These are phyloP conservation scores for Singerocomus rubriflavus DNA, from an alignment of 1,284 basidiomycete species.

Conservation along the genomic window DNA sequence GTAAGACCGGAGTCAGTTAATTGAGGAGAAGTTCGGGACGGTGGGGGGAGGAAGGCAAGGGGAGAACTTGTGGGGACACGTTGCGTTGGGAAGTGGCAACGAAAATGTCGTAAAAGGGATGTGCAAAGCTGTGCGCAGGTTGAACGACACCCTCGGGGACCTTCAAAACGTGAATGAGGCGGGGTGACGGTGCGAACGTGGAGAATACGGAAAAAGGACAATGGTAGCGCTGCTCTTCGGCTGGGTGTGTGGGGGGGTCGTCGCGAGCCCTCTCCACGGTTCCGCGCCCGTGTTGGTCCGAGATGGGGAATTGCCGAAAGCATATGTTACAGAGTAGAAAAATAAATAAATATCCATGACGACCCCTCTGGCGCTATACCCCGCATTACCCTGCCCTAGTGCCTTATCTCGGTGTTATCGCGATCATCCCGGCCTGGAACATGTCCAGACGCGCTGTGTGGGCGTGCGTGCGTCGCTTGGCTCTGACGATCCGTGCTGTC, in stretches of 20 bases:
- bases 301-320: constrained; percentile 22
- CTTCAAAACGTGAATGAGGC: constrained; percentile 24
- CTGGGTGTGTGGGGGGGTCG: not conserved
- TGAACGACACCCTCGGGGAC: constrained; percentile 20
- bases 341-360: not conserved
- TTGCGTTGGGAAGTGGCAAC: constrained; percentile 22
- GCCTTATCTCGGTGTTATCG: constrained; percentile 27
- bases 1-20: constrained; percentile 29
- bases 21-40: constrained; percentile 18
- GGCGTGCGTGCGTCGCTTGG: constrained; percentile 1
- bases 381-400: constrained; percentile 15
- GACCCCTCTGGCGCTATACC: constrained; percentile 9
- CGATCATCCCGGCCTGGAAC: constrained; percentile 29
- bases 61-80: constrained; percentile 16
- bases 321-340: not conserved
- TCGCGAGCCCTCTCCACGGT: constrained; percentile 11
- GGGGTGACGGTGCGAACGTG: constrained; percentile 28
- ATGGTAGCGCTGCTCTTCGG: not conserved
- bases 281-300: constrained; percentile 28
- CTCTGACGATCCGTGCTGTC: constrained; percentile 7
- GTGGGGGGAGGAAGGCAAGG: constrained; percentile 12
- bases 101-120: constrained; percentile 25
- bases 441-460: constrained; percentile 3
- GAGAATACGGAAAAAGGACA: constrained; percentile 19
- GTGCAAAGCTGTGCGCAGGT: constrained; percentile 23